These are phyloP conservation scores for Gyrodon lividus DNA, from an alignment of 768 basidiomycete species.

Conservation along the genomic window DNA sequence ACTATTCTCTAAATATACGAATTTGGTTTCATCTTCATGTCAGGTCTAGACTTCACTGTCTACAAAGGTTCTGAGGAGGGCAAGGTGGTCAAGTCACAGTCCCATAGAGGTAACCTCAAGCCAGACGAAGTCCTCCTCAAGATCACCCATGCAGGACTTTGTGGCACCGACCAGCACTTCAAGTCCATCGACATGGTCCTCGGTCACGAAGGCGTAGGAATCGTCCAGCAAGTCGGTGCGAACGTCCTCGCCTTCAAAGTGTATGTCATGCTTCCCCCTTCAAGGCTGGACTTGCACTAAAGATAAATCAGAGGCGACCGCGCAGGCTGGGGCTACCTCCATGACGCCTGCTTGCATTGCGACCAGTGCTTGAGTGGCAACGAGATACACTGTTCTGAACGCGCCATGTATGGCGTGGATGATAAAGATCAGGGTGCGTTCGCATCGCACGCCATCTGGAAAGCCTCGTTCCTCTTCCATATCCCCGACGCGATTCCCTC, in stretches of 20 bases:
- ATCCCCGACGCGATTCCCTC: constrained; percentile 33
- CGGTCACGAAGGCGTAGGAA: constrained; percentile 40
- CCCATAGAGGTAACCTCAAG: constrained; percentile 17
- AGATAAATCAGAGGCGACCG: constrained; percentile 30
- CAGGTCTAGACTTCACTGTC: constrained; percentile 26
- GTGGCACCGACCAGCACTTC: constrained; percentile 40
- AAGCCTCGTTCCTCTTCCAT: constrained; percentile 34
- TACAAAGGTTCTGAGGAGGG: constrained; percentile 30
- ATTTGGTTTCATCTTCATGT: not conserved
- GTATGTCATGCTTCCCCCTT: constrained; percentile 22
- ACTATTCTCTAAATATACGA: no score
- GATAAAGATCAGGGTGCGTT: constrained; percentile 36
- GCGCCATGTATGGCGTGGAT: constrained; percentile 22
- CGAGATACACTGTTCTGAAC: constrained; percentile 27
- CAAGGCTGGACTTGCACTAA: not conserved
- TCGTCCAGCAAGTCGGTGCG: constrained; percentile 33
- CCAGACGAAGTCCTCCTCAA: constrained; percentile 30
- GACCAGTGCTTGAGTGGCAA: constrained; percentile 34
- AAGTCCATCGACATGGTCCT: constrained; percentile 34
- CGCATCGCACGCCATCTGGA: constrained; percentile 36
- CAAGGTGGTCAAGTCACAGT: constrained; percentile 16
- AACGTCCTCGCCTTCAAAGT: constrained; percentile 34
- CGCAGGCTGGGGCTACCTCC: constrained; percentile 38
- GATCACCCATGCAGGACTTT: constrained; percentile 36
- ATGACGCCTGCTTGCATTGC: constrained; percentile 33